Base-by-base conservation (phyloP, 768 basidiomycete genomes). In the Rhodosporidiobolus sp. region DNA sequence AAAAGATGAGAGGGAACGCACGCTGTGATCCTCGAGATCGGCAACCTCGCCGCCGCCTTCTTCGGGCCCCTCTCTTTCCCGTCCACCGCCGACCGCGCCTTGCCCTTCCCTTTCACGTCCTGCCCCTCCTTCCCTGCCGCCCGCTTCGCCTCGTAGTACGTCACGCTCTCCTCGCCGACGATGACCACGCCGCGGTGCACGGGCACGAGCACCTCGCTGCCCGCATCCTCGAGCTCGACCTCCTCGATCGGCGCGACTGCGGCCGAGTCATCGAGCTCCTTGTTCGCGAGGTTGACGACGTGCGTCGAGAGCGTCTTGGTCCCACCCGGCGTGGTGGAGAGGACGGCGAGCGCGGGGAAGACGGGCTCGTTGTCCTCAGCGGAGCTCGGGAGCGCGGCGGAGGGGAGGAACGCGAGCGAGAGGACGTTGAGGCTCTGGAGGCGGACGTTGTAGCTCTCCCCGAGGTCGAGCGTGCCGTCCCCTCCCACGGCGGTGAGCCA, bases 341-440 rank as follows among this genome's bases (percentile, higher is more conserved):
- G 81, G 56, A 93, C 87, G 17, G 87, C 89, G 56, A 94, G 79
- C 0, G 66, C 53, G 4, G 85, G 85, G 26, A 46, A 28, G 53
- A 32, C 34, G 12, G 30, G 35, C 8, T 16, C 5, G 28, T 45
- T n/a, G n/a, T n/a, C n/a, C n/a, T n/a, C n/a, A n/a, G n/a, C 30
- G 60, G n/a, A 32, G 30, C 50, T 7, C 1, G 50, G 19, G 82
- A 82, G 76, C 11, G 79, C 69, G 8, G 77, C 71, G 3, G 84
- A 77, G 26, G 85, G 82, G 24, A 92, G 80, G 82, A 92, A 89
- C 9, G 86, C 82, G 50, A 92, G 77, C 10, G 87, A 85, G 38
- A 91, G 83, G 12, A 94, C 81, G 79, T 88, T 91, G 57, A 88
- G 80, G 77, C 91, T 89, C 6, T 86, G 84, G 26, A 90, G 69